phyloP scores from a whole-genome alignment of 148 eudicot genomes.

The Drosera capensis region DNA sequence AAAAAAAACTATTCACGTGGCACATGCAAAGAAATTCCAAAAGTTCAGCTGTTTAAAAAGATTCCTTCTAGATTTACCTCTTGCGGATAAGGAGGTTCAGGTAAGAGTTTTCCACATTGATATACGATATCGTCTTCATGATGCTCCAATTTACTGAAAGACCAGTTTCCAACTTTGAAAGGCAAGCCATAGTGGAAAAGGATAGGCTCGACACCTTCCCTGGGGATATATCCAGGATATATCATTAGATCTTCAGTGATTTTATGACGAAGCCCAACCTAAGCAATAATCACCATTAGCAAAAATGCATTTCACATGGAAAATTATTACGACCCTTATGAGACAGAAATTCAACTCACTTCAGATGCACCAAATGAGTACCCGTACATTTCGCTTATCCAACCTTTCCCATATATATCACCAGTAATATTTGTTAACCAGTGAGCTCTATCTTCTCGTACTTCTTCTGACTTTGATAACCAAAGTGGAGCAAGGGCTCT shows the following conservation, averaged over 20 bases:
- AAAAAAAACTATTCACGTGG: background rate
- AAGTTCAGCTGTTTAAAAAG: background rate
- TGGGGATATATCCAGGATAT: constrained; percentile 86
- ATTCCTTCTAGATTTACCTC: constrained; percentile 34
- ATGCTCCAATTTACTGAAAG: constrained; percentile 74
- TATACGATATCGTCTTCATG: constrained; percentile 78
- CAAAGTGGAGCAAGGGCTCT: constrained; percentile 87
- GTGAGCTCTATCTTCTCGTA: constrained; percentile 81
- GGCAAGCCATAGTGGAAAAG: constrained; percentile 93
- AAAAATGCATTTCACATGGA: constrained; percentile 1
- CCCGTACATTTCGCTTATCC: constrained; percentile 99
- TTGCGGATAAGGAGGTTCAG: constrained; percentile 98
- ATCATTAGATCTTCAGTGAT: constrained; percentile 85
- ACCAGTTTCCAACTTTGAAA: constrained; percentile 85
- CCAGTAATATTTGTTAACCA: constrained; percentile 91
- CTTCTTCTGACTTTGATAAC: constrained; percentile 94
- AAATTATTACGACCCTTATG: background rate
- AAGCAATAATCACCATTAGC: constrained; percentile 11
- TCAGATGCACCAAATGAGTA: constrained; percentile 97
- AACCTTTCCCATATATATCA: constrained; percentile 82
- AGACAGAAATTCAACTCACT: constrained; percentile 21
- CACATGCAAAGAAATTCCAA: background rate
- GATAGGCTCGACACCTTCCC: constrained; percentile 62
- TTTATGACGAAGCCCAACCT: constrained; percentile 95
- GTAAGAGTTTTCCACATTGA: constrained; percentile 86